Percentiles rank a stretch among this genome's conserved stretches.
These are phyloP conservation scores for Eucalyptus shirleyi DNA, from an alignment of 345 rosid genomes.

Conservation along the genomic window DNA sequence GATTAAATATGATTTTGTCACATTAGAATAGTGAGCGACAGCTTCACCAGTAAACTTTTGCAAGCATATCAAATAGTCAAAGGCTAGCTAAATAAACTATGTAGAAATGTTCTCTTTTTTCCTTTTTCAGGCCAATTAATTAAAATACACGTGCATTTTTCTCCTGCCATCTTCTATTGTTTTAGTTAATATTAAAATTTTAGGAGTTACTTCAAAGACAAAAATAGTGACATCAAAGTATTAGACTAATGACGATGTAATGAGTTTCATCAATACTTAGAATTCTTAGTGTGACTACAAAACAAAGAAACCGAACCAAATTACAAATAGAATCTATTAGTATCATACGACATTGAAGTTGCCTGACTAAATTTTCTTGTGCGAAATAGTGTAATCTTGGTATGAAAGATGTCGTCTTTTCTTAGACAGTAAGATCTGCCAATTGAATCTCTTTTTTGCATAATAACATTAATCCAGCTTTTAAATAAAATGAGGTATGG, in stretches of 20 bases:
- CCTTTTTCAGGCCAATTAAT: background rate
- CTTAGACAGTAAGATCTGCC: background rate
- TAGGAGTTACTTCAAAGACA: background rate
- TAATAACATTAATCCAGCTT: background rate
- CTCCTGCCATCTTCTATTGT: background rate
- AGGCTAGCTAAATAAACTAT: background rate
- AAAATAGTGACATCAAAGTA: background rate
- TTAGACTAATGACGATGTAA: background rate
- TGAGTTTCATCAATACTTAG: background rate
- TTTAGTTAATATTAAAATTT: background rate
- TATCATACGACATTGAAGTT: background rate
- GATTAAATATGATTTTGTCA: background rate
- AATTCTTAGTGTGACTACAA: background rate
- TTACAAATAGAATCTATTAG: background rate
- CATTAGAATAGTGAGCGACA: background rate
- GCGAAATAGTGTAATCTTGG: background rate
- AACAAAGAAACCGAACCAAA: background rate
- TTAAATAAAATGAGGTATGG: background rate
- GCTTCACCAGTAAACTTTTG: background rate
- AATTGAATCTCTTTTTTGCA: background rate
- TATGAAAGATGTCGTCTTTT: background rate
- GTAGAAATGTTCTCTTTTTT: background rate
- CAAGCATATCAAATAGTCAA: background rate
- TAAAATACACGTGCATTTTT: background rate
- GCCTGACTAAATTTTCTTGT: background rate